Evolutionary conservation across 495 filamentous ascomycete genomes (phyloP).

Genomic region (Penicillium nucicola): DNA sequence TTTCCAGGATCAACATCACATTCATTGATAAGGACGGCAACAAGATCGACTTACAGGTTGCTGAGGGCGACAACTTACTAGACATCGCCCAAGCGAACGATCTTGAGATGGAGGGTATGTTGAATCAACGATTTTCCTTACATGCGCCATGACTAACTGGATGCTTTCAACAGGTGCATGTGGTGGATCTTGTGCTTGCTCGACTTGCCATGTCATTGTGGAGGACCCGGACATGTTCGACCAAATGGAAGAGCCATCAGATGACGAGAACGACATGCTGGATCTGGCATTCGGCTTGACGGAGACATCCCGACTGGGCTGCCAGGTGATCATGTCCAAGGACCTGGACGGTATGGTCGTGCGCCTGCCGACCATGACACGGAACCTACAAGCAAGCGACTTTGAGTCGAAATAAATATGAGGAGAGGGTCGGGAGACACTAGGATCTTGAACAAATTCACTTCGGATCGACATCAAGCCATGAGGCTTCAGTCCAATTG

Average conservation of each 20-base stretch:
- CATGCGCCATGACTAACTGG: background rate
- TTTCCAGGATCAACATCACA: constrained; percentile 72
- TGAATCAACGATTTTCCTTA: background rate
- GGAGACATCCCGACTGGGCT: constrained; percentile 93
- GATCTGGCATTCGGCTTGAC: constrained; percentile 94
- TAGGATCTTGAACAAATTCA: constrained; percentile 2
- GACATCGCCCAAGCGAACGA: constrained; percentile 95
- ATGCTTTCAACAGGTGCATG: constrained; percentile 63
- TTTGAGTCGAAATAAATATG: constrained; percentile 52
- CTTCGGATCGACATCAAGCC: background rate
- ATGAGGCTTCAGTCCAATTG: constrained; percentile 11
- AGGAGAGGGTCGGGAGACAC: background rate
- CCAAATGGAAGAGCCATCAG: constrained; percentile 84
- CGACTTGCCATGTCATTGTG: constrained; percentile 96
- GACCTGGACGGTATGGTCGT: constrained; percentile 85
- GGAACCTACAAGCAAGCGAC: constrained; percentile 94
- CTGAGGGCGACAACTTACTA: constrained; percentile 84
- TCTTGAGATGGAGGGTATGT: constrained; percentile 89
- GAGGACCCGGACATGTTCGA: constrained; percentile 81
- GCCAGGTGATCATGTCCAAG: constrained; percentile 88
- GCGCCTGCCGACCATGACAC: constrained; percentile 84
- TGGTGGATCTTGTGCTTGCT: constrained; percentile 93
- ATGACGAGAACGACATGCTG: constrained; percentile 99
- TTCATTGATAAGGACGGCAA: constrained; percentile 93
- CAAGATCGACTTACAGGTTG: constrained; percentile 71